Base-by-base conservation (phyloP, 257 asterid species). In the Penstemon davidsonii region DNA sequence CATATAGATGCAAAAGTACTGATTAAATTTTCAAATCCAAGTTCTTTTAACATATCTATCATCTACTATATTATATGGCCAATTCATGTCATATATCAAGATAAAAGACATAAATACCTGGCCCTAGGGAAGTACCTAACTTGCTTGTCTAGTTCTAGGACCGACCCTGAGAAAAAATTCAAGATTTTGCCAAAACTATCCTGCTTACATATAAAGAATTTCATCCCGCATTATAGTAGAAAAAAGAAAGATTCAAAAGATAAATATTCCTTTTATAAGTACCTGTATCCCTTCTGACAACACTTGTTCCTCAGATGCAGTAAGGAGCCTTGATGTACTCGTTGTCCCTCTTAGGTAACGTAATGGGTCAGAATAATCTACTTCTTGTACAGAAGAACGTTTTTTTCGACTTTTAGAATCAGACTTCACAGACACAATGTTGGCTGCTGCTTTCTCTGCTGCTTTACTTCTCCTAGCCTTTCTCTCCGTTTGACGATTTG, bases 221-320 rank as follows among this genome's bases (percentile, higher is more conserved):
- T 25, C 2, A 25, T 25, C 33, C 2, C 33, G 2, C 33, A 25
- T 25, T 25, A 61, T 5, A 18, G 37, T 38, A 64, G 70, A 49
- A 51, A 42, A 36, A 49, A 39, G 47, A 38, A 65, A 55, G 6
- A 42, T 56, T 13, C 7, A 5, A 67, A 69, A 54, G 54, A 68
- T 65, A 11, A 47, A 54, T 8, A 68, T 53, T 18, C 62, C 49
- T 46, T 39, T 50, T 13, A 46, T 19, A 57, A 51, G 65, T 73
- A 90, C 98, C 96, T 93, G 97, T 64, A 90, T 88, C 78, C 97
- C 97, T 72, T 55, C 78, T 15, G 99, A 90, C 70, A 93, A 79
- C 77, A 73, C 72, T 57, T 80, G 91, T 77, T 93, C 99, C 83
- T 93, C 99, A 12, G 97, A 75, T 60, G 88, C 81, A 61, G 96